Percentiles rank a stretch among this genome's conserved stretches.
Evolutionary conservation across 208 protist genomes (phyloP).

Genomic region (Leishmania guyanensis): DNA sequence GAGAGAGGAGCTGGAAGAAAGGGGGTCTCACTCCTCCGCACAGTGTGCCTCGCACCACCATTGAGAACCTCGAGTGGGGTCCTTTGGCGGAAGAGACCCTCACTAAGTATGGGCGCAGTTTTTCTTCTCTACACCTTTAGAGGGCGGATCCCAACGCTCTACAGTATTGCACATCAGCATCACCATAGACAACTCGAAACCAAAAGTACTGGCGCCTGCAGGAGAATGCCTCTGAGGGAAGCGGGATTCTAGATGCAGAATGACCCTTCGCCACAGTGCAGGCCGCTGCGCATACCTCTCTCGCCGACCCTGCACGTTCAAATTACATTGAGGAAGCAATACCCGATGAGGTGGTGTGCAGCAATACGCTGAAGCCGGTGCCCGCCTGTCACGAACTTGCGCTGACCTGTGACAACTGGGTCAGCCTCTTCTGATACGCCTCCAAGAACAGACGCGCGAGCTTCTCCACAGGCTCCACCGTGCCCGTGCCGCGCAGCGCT

Average conservation of each 20-base stretch:
- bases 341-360: not conserved
- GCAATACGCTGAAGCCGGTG: not conserved
- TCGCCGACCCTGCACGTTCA: not conserved
- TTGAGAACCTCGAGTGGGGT: not conserved
- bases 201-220: not conserved
- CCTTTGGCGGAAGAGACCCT: not conserved
- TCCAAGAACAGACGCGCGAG: slow-evolving; percentile 69
- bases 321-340: not conserved
- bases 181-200: not conserved
- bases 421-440: slow-evolving; percentile 72
- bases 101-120: not conserved
- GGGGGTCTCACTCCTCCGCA: not conserved
- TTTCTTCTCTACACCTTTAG: not conserved
- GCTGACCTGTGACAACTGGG: slow-evolving; percentile 13
- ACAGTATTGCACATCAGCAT: not conserved
- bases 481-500: slow-evolving; percentile 76
- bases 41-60: not conserved
- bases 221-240: not conserved
- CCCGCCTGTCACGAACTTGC: not conserved
- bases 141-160: not conserved
- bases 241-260: not conserved
- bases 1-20: not conserved
- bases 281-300: not conserved
- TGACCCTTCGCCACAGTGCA: not conserved
- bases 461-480: slow-evolving; percentile 82